Base-by-base conservation (phyloP, 2,329 filamentous ascomycete genomes). In the Penicillium sp. region DNA sequence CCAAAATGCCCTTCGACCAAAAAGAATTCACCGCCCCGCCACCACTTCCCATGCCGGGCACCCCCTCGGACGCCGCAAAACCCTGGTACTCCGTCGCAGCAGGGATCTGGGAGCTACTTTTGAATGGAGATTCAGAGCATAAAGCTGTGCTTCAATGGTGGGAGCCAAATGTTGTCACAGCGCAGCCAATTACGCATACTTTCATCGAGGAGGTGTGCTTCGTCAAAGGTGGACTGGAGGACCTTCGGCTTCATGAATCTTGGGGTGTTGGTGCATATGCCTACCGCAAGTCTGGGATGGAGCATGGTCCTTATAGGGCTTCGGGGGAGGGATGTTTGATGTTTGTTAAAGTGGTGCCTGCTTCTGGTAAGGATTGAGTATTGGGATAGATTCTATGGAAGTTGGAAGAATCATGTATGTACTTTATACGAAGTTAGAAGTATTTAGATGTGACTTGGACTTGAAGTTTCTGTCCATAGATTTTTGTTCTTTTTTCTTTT, bases 121-220 rank as follows among this genome's bases (percentile, higher is more conserved):
- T 70, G 29, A 71, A 71, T 49, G 58, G 67, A 13, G 56, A 66
- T 27, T 28, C 58, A 52, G 44, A 69, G 46, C 14, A 63, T 47
- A 60, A 55, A 46, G 52, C 58, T 1, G 56, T 55, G 3, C 56
- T 70, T 1, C 67, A 72, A 49, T 67, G 68, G 52, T 71, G 65
- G 61, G 60, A 68, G 24, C 63, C 68, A 4, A 58, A 63, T 18
- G 55, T 63, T 3, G 61, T 60, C 13, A 56, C 58, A 7, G 52
- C 56, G 5, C 41, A 48, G n/a, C 51, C 44, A 11, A 69, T 69
- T 27, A 61, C 62, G 20, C 68, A 73, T 41, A 55, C 64, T 18
- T 71, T 66, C 40, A 58, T 67, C 34, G 69, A 72, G 41, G 69
- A 71, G 40, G 68, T 71, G 40, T 69, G 60, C 46, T 57, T 71